Base-by-base conservation (phyloP, 306 rosid species). In the Cicer yamashitae region DNA sequence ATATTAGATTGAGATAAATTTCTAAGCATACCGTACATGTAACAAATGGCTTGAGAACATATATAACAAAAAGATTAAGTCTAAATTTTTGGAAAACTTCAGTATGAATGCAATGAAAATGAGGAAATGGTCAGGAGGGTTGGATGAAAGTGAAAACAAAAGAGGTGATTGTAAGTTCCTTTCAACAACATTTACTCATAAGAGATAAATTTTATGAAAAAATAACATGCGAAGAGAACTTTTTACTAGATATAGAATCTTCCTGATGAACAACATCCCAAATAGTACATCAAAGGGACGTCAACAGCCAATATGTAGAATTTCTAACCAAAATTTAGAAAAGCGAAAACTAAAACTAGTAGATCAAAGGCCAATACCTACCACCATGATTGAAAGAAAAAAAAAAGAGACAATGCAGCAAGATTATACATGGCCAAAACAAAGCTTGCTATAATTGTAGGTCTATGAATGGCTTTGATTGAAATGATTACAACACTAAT, bases 1-100 rank as follows among this genome's bases (percentile, higher is more conserved):
- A 87, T 67, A 71, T 70, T 44, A 17, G 51, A 74, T 68, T 77
- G 73, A 80, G 84, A 63, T 40, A 77, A 45, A 74, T 62, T 43
- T 82, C 74, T 59, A 46, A 48, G 37, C n/a, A 83, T 62, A 45
- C 66, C 43, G 1, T 47, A 46, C 11, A 70, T 14, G 60, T 30
- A 70, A 62, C 40, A 71, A 50, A 60, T 37, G 34, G 45, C 17
- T 12, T 15, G 41, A 18, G 22, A 41, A 4, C 79, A 61, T 68
- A 52, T 63, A 77, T 30, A 34, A 44, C n/a, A 2, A 57, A 57
- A 74, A 74, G 10, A 74, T 25, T 39, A 12, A 53, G 13, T 41
- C 40, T 30, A 5, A 1, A 12, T 11, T 45, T 60, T 7, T 17
- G 11, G 39, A 80, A 50, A 45, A 68, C 63, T 43, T 22, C 38